These are phyloP conservation scores for Penicillium crustosum DNA, from an alignment of 2,329 filamentous ascomycete genomes.

Conservation along the genomic window DNA sequence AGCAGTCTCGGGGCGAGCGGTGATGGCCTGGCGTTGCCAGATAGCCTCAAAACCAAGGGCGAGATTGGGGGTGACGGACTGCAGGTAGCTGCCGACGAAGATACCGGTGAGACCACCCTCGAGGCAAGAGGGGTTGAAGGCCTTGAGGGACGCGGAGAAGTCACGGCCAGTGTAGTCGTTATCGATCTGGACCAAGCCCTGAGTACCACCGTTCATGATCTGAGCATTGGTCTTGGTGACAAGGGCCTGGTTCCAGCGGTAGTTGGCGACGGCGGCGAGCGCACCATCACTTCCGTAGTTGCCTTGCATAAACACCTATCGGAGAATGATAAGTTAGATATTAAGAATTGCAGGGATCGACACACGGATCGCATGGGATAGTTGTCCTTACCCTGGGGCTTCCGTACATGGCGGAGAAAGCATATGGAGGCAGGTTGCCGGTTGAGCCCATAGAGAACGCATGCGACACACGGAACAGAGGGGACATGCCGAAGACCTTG, in stretches of 20 bases:
- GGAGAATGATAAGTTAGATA: not conserved
- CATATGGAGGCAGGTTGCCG: constrained; percentile 82
- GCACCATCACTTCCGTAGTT: constrained; percentile 91
- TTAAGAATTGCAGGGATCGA: not conserved
- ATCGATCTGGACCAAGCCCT: constrained; percentile 90
- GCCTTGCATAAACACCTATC: constrained; percentile 88
- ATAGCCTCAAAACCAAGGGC: constrained; percentile 88
- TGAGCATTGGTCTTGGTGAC: constrained; percentile 87
- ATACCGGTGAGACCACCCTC: constrained; percentile 94
- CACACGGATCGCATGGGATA: not conserved
- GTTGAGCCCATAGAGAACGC: constrained; percentile 91
- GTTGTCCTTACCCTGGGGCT: constrained; percentile 72
- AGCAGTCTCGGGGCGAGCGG: constrained; percentile 84
- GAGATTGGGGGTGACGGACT: constrained; percentile 83
- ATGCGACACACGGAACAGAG: constrained; percentile 96
- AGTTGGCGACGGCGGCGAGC: constrained; percentile 88
- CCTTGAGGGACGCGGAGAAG: constrained; percentile 90
- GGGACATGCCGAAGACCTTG: constrained; percentile 90
- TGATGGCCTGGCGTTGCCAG: constrained; percentile 84
- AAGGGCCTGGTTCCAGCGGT: constrained; percentile 76
- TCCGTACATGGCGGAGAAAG: constrained; percentile 90
- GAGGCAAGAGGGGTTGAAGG: constrained; percentile 89
- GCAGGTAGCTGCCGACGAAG: constrained; percentile 92
- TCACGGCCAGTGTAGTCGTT: constrained; percentile 93
- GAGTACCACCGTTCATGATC: constrained; percentile 71